Evolutionary conservation across 495 filamentous ascomycete genomes (phyloP).

Genomic region (Viridothelium virens): DNA sequence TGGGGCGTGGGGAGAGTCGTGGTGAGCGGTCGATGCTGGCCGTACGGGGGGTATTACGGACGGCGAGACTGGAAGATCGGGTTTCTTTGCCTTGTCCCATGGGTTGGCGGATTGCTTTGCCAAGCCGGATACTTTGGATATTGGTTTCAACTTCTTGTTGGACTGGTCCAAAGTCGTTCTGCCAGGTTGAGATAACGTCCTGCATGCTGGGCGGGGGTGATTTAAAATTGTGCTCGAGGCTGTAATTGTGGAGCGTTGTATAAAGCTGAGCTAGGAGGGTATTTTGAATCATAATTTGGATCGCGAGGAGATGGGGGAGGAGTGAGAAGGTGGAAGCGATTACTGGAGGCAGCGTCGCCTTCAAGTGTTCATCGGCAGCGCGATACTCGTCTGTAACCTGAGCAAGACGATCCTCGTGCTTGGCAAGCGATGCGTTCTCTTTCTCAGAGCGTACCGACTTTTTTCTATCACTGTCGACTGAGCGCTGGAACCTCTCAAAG

Average conservation of each 20-base stretch:
- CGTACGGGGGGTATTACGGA: constrained; percentile 20
- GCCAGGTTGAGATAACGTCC: constrained; percentile 64
- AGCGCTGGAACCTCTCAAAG: constrained; percentile 72
- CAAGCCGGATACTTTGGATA: constrained; percentile 58
- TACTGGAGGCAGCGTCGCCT: constrained; percentile 65
- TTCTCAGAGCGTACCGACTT: constrained; percentile 66
- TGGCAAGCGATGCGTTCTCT: constrained; percentile 67
- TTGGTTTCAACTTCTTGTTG: constrained; percentile 63
- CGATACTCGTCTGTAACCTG: constrained; percentile 58
- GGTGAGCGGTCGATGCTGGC: background rate
- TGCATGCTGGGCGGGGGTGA: constrained; percentile 67
- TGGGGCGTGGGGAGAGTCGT: constrained; percentile 1
- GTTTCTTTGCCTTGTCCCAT: constrained; percentile 37
- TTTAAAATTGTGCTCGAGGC: constrained; percentile 60
- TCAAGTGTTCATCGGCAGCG: constrained; percentile 72
- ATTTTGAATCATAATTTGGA: constrained; percentile 75
- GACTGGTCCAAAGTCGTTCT: constrained; percentile 53
- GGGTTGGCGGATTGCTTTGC: constrained; percentile 63
- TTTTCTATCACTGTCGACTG: constrained; percentile 60
- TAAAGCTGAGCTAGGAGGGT: constrained; percentile 76
- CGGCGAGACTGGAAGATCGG: constrained; percentile 24
- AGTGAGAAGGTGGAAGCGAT: constrained; percentile 68
- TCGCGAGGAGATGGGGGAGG: constrained; percentile 65
- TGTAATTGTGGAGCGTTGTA: constrained; percentile 72
- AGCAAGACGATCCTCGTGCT: constrained; percentile 67